Percentiles rank a stretch among this genome's conserved stretches.
phyloP scores from a whole-genome alignment of 139 green algal genomes.

The Chlorella ohadii region DNA sequence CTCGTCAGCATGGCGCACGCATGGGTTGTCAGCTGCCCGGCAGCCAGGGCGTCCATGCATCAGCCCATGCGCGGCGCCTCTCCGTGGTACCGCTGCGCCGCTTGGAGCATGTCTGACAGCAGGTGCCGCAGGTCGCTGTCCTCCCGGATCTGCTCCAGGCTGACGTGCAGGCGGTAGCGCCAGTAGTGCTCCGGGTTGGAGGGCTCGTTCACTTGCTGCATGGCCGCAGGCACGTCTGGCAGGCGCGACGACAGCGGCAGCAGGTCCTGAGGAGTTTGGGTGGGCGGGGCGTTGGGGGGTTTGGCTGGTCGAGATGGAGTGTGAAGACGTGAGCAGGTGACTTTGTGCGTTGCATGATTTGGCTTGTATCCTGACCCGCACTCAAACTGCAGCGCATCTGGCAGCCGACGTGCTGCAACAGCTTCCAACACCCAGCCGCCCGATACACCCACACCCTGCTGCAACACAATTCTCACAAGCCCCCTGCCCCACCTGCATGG shows the following conservation, averaged over 20 bases:
- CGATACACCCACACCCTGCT: no score
- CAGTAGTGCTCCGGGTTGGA: constrained; percentile 96
- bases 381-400: no score
- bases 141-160: constrained; percentile 61
- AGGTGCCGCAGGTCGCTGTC: constrained; percentile 43
- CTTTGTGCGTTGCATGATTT: no score
- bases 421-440: no score
- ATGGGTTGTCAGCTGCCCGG: no score
- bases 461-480: no score
- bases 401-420: no score
- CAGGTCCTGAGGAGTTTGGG: constrained; percentile 17
- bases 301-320: background rate
- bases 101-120: constrained; percentile 30
- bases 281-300: background rate
- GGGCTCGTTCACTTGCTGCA: constrained; percentile 92
- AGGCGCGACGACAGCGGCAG: constrained; percentile 28
- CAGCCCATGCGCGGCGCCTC: background rate
- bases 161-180: constrained; percentile 77
- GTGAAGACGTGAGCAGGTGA: background rate
- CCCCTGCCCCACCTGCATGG: constrained; percentile 90
- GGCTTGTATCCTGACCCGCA: no score
- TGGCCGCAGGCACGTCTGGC: background rate
- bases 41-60: no score
- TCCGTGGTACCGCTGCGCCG: constrained; percentile 26
- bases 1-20: background rate